Percentiles rank a stretch among this genome's conserved stretches.
Evolutionary conservation across 768 basidiomycete genomes (phyloP).

Genomic region (Hydnum rufescens): DNA sequence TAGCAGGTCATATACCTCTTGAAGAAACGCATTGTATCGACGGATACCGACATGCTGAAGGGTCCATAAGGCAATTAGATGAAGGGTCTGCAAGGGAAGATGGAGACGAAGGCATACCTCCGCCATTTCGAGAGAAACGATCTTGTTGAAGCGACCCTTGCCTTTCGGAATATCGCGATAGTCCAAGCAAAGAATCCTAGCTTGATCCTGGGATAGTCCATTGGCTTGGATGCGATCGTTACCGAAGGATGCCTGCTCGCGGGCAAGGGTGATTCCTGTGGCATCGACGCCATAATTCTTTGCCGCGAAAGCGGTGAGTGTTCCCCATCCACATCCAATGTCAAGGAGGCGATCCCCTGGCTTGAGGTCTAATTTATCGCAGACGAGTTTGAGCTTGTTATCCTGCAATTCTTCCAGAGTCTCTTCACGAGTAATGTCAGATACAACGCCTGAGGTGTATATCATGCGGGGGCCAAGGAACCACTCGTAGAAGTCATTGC

Average conservation of each 20-base stretch:
- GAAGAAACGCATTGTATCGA: constrained; percentile 73
- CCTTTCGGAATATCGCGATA: constrained; percentile 76
- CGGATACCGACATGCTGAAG: constrained; percentile 81
- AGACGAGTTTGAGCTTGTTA: constrained; percentile 91
- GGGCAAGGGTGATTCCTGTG: constrained; percentile 83
- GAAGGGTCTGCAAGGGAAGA: too few relatives aligned
- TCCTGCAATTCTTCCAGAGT: constrained; percentile 90
- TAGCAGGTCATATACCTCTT: constrained; percentile 80
- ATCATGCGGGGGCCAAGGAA: constrained; percentile 94
- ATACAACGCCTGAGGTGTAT: constrained; percentile 85
- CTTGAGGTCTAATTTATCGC: constrained; percentile 80
- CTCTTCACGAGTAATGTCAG: constrained; percentile 47
- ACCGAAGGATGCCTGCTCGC: constrained; percentile 85
- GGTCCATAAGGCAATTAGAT: neutral
- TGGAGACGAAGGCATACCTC: constrained; percentile 62
- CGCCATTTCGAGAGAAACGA: constrained; percentile 94
- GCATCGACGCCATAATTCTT: constrained; percentile 96
- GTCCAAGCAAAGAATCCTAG: constrained; percentile 82
- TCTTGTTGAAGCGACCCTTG: constrained; percentile 72
- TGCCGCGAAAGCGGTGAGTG: constrained; percentile 79
- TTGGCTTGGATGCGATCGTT: constrained; percentile 72
- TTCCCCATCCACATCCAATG: constrained; percentile 93
- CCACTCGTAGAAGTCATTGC: constrained; percentile 94
- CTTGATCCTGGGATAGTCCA: constrained; percentile 49
- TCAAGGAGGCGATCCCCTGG: constrained; percentile 74